Base-by-base conservation (phyloP, 768 basidiomycete genomes). In the Exsudoporus frostii region DNA sequence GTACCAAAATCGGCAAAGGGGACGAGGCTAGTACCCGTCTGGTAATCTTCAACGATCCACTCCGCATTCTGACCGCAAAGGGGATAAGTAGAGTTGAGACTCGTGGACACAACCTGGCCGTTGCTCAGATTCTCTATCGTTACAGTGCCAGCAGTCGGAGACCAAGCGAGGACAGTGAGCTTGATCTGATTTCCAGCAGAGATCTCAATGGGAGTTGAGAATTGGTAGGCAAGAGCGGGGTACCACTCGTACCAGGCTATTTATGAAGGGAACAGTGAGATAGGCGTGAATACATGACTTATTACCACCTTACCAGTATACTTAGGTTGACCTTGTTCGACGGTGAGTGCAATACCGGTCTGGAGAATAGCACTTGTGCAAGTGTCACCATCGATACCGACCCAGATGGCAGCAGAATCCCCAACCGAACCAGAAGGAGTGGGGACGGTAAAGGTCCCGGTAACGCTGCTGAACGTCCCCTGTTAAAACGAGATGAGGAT, bases 231-330 rank as follows among this genome's bases (percentile, higher is more conserved):
- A 32, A 1, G 0, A 7, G 6, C 42, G n/a, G 55, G 55, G 13
- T 33, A 41, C 56, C 47, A 58, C 20, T 58, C 56, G 37, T 50
- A 54, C 48, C 45, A 59, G 13, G 48, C 54, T 55, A n/a, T 30
- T 34, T 32, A 14, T 27, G 3, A 24, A 34, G 15, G 20, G 17
- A 38, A 7, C 30, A 17, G n/a, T 48, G 45, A 56, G 45, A 54
- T 2, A n/a, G 5, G 5, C 3, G 7, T 11, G 7, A 19, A 14
- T 10, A 15, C 14, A 15, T n/a, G 6, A 17, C 4, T 8, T 14
- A 34, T 11, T 13, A 7, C 24, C 13, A 42, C 33, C 36, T 43
- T 43, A 56, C 55, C 51, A 13, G 13, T 7, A 15, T 46, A 55
- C n/a, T 20, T 40, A 20, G 40, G 17, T 38, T 29, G 8, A 29